Evolutionary conservation across 768 basidiomycete genomes (phyloP).

Genomic region (Porphyrellus cyaneotinctus): DNA sequence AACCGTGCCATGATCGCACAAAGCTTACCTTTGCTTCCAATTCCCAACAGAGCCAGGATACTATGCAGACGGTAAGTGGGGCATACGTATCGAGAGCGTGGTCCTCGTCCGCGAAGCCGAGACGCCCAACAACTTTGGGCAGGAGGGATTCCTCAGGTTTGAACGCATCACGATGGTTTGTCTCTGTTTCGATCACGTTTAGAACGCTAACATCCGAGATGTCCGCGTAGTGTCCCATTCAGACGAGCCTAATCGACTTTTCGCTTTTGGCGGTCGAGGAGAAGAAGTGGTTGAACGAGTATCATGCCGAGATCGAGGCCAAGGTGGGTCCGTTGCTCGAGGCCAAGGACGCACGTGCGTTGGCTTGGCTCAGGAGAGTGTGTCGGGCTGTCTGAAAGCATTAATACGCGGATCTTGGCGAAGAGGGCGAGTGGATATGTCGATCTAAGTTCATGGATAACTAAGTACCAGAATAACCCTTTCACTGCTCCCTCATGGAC

Average conservation of each 20-base stretch:
- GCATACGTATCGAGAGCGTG: slow-evolving; percentile 91
- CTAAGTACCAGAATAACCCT: no score
- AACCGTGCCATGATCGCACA: background rate
- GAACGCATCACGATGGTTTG: slow-evolving; percentile 86
- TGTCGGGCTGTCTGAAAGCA: slow-evolving; percentile 13
- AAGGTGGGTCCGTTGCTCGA: slow-evolving; percentile 58
- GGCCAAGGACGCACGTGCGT: slow-evolving; percentile 29
- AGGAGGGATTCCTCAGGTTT: slow-evolving; percentile 76
- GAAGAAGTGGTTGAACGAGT: slow-evolving; percentile 75
- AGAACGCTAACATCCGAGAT: background rate
- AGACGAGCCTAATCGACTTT: slow-evolving; percentile 73
- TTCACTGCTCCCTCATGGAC: no score
- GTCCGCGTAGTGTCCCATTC: slow-evolving; percentile 64
- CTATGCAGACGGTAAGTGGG: slow-evolving; percentile 86
- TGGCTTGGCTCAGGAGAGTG: slow-evolving; percentile 21
- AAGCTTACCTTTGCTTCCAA: background rate
- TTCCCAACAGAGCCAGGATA: slow-evolving; percentile 71
- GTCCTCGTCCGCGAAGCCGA: slow-evolving; percentile 69
- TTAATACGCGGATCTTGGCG: no score
- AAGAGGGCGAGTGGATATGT: background rate
- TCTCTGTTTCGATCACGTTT: background rate
- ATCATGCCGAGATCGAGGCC: slow-evolving; percentile 64
- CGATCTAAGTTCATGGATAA: background rate
- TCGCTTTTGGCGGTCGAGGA: slow-evolving; percentile 63
- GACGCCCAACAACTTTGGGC: slow-evolving; percentile 77